phyloP scores from a whole-genome alignment of 2,329 filamentous ascomycete species.

The Dactylella cylindrospora region DNA sequence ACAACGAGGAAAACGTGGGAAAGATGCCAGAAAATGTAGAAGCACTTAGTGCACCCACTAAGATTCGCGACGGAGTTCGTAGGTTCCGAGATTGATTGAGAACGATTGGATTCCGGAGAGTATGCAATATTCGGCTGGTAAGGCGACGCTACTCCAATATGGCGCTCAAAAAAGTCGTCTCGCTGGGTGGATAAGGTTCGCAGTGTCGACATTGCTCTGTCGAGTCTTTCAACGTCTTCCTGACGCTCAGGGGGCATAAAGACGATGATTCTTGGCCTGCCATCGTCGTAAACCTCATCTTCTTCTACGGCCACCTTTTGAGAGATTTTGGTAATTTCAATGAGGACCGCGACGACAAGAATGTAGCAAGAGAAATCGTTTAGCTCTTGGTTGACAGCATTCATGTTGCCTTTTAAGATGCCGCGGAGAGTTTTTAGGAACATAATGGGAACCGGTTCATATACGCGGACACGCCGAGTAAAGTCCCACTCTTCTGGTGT shows the following conservation, averaged over 20 bases:
- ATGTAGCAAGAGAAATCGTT: conserved; percentile 48
- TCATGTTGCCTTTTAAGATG: conserved; percentile 46
- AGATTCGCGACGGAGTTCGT: conserved; percentile 42
- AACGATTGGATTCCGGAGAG: conserved; percentile 38
- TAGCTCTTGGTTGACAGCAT: conserved; percentile 45
- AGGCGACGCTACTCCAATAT: conserved; percentile 34
- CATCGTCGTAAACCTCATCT: conserved; percentile 45
- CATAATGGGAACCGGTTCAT: conserved; percentile 43
- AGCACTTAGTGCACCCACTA: conserved; percentile 47
- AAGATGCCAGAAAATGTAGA: conserved; percentile 48
- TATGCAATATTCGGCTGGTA: conserved; percentile 28
- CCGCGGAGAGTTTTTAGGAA: conserved; percentile 47
- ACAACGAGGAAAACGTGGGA: conserved; percentile 47
- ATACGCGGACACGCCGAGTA: conserved; percentile 44
- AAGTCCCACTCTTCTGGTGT: conserved; percentile 47
- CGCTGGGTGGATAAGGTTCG: conserved; percentile 37
- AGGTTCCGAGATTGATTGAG: conserved; percentile 17
- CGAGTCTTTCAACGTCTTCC: conserved; percentile 44
- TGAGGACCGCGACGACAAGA: conserved; percentile 47
- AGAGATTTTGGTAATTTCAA: conserved; percentile 48
- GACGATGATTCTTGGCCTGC: conserved; percentile 41
- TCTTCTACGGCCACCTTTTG: conserved; percentile 47
- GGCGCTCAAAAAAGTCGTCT: conserved; percentile 43
- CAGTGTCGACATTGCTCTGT: conserved; percentile 32
- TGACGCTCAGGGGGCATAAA: conserved; percentile 46